Percentiles rank a stretch among this genome's conserved stretches.
Conservation (phyloP, 2,329 filamentous ascomycete species). For the Thelonectria olida region DNA sequence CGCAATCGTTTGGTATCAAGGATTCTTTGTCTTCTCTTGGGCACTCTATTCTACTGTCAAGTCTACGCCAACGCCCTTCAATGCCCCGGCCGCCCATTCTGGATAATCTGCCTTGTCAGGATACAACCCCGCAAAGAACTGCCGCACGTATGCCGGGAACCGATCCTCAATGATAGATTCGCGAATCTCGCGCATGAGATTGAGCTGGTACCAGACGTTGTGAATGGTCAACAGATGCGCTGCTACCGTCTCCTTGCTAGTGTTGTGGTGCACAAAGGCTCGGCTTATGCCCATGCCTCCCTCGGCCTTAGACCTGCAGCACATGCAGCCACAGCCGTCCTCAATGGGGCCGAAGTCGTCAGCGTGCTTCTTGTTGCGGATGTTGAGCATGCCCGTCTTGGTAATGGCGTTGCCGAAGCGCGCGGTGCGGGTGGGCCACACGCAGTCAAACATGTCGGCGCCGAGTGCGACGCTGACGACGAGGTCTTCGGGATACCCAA, state of each 20-base stretch:
- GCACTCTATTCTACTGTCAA: slow-evolving; percentile 36
- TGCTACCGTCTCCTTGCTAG: slow-evolving; percentile 93
- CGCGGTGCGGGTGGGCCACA: slow-evolving; percentile 96
- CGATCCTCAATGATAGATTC: slow-evolving; percentile 82
- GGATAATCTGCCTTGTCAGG: slow-evolving; percentile 72
- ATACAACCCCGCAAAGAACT: slow-evolving; percentile 83
- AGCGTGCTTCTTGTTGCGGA: slow-evolving; percentile 79
- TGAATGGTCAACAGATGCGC: slow-evolving; percentile 89
- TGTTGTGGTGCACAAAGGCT: slow-evolving; percentile 91
- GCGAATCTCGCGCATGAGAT: slow-evolving; percentile 80
- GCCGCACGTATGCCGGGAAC: slow-evolving; percentile 79
- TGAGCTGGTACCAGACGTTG: slow-evolving; percentile 92
- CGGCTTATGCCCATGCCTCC: slow-evolving; percentile 84
- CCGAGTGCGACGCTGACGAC: slow-evolving; percentile 93
- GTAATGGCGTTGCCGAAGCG: slow-evolving; percentile 96
- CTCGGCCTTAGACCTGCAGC: slow-evolving; percentile 73
- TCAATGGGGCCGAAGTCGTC: slow-evolving; percentile 87
- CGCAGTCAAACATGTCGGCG: slow-evolving; percentile 99
- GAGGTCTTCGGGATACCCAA: slow-evolving; percentile 95
- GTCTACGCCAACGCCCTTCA: slow-evolving; percentile 83
- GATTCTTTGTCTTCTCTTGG: slow-evolving; percentile 2
- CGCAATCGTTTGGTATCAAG: not conserved
- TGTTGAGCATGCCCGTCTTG: slow-evolving; percentile 80
- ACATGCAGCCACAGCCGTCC: slow-evolving; percentile 80
- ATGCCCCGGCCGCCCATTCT: slow-evolving; percentile 82